phyloP scores from a whole-genome alignment of 2,329 filamentous ascomycete species.

The Lomentospora prolificans region DNA sequence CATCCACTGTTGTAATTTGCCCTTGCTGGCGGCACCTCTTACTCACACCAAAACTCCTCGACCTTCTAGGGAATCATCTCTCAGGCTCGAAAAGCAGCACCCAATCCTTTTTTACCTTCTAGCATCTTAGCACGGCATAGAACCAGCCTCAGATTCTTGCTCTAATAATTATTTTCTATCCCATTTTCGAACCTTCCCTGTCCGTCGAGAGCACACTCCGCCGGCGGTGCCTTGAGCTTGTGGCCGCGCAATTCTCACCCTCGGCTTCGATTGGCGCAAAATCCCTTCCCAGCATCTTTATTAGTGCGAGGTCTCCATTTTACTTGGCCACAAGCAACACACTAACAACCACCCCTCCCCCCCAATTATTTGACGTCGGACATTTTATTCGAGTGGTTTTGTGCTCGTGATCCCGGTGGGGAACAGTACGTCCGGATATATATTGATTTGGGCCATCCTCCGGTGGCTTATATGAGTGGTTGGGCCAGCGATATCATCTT shows the following conservation, averaged over 20 bases:
- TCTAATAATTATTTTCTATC: not conserved
- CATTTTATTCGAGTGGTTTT: not conserved
- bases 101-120: too few species aligned
- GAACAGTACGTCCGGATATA: not conserved
- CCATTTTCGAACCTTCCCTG: not conserved
- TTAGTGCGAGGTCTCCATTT: not conserved
- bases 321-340: not conserved
- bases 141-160: not conserved
- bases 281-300: not conserved
- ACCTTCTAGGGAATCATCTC: too few species aligned
- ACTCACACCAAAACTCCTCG: too few species aligned
- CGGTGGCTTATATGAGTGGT: constrained; percentile 4
- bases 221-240: not conserved
- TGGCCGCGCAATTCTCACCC: not conserved
- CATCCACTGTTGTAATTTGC: too few species aligned
- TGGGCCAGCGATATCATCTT: not conserved
- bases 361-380: not conserved
- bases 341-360: not conserved
- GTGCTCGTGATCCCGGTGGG: not conserved
- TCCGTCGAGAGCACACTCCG: not conserved
- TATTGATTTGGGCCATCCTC: constrained; percentile 2
- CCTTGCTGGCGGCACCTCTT: too few species aligned
- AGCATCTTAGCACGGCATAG: too few species aligned
- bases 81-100: too few species aligned
- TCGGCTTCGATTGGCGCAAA: constrained; percentile 7